Evolutionary conservation across 1,284 basidiomycete genomes (phyloP), one percentile per base, ranked within the genome.

Genomic region (Blastosporella zonata): DNA sequence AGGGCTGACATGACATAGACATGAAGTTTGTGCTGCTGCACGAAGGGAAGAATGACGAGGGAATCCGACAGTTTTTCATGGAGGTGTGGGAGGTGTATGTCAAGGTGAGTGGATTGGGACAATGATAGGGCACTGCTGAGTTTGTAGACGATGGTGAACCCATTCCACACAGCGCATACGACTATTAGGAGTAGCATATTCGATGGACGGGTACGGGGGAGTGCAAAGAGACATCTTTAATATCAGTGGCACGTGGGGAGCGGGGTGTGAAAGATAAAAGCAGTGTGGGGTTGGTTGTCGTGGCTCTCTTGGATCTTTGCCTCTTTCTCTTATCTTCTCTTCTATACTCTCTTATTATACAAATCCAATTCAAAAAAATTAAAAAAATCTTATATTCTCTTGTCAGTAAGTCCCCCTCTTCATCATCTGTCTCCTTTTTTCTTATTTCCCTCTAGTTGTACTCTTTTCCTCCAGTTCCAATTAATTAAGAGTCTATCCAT

Each of bases 21-120:
- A 90, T 87, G 71, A 96, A 96, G 69, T 88, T 97, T 64, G 75
- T 97, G 47, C 71, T 97, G 52, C 71, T 97, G 50, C 95, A 97
- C 68, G 94, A 97, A 67, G 77, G 79, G 15, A 95, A 92, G 77
- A 97, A 96, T 71, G 95, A 97, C 69, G 95, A 97, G 46, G 93
- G 93, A 5, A 96, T 97, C 67, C 80, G 85, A 53, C 66, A 78
- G 45, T 97, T 97, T 74, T 90, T 97, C 62, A 81, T 82, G 61
- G 94, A 97, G 20, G 84, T 94, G 22, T 97, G 95, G 94, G 95
- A 97, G 75, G 63, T 88, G 59, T 97, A 95, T 69, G 81, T 95
- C 36, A 97, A 97, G 84, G 93, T 93, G 59, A 57, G 79, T 57
- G 25, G 15, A 12, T n/a, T 27, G 36, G 17, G 12, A 2, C 10